Percentiles rank a stretch among this genome's conserved stretches.
These are phyloP conservation scores for Globisporangium mamillatum DNA, from an alignment of 352 stramenopile genomes.

Conservation along the genomic window DNA sequence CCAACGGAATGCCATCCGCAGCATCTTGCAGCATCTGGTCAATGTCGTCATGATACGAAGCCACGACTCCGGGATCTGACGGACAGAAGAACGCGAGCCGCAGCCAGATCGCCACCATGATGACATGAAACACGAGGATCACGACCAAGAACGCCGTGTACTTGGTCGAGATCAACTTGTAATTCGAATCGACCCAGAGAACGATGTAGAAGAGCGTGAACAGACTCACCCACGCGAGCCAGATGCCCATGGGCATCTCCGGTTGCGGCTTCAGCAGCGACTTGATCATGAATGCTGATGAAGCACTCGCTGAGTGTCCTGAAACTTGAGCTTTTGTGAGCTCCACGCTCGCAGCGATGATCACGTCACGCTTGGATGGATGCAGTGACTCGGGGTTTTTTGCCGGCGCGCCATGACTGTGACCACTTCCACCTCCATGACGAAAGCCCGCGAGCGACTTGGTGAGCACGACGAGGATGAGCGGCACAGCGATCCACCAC, in stretches of 20 bases:
- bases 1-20: slow-evolving; percentile 34
- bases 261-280: slow-evolving; percentile 45
- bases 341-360: slow-evolving; percentile 28
- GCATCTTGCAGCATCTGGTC: slow-evolving; percentile 48
- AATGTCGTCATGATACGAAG: slow-evolving; percentile 52
- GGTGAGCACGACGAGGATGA: slow-evolving; percentile 52
- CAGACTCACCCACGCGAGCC: slow-evolving; percentile 65
- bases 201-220: slow-evolving; percentile 71
- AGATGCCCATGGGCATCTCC: slow-evolving; percentile 76
- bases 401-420: slow-evolving; percentile 32
- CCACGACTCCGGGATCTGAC: slow-evolving; percentile 53
- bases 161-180: slow-evolving; percentile 33
- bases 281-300: slow-evolving; percentile 7
- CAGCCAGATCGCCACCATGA: slow-evolving; percentile 52
- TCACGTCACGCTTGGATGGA: slow-evolving; percentile 48
- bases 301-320: slow-evolving; percentile 13
- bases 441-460: slow-evolving; percentile 50
- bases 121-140: slow-evolving; percentile 34
- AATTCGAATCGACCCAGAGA: slow-evolving; percentile 48
- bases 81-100: slow-evolving; percentile 53
- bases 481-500: slow-evolving; percentile 63
- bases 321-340: slow-evolving; percentile 25
- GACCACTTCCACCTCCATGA: slow-evolving; percentile 30
- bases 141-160: slow-evolving; percentile 39
- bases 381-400: slow-evolving; percentile 32